Base-by-base conservation (phyloP, 495 filamentous ascomycete species). In the Cetradonia linearis region DNA sequence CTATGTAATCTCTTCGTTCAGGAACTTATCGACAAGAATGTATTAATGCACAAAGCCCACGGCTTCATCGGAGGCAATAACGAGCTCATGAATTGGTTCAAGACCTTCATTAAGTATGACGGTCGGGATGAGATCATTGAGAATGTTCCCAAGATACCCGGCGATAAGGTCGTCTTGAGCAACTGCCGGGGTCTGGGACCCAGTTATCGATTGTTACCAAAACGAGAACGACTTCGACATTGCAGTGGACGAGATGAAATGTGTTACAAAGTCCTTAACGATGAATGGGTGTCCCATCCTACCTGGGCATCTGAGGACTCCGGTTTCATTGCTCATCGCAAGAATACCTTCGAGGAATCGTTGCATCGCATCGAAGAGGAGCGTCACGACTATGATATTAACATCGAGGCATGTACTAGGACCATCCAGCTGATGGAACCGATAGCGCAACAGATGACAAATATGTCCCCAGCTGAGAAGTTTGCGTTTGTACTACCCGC, bases 221-320 rank as follows among this genome's bases (percentile, higher is more conserved):
- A 88, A 71, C 77, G 89, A 52, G 93, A 96, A 70, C 83, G 88
- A 6, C 81, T 89, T 44, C 89, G 91, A 72, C 79, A 83, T 1
- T 99, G 94, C 74, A 88, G 86, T 66, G 94, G 94, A 20, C 86
- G 94, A 40, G 94, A 99, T 69, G 88, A 93, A 70, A 84, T 97
- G 63, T 99, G 94, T 70, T 81, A 86, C 58, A 78, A 82, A 48
- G 93, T 97, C 1, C 78, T 99, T 48, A 99, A 99, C 60, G 93
- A 99, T 66, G 88, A 95, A 62, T 99, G 94, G 94, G 93, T 91
- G 2, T 96, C 91, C 50, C 93, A 97, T 73, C 94, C 94, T 1
- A 99, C 94, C 4, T 99, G 94, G 94, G 94, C 92, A 1, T 96
- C 91, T 1, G 94, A 99, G 72, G 94, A 99, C 68, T 95, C 89